These are phyloP conservation scores for Mucuna pruriens DNA, from an alignment of 306 rosid genomes.

Conservation along the genomic window DNA sequence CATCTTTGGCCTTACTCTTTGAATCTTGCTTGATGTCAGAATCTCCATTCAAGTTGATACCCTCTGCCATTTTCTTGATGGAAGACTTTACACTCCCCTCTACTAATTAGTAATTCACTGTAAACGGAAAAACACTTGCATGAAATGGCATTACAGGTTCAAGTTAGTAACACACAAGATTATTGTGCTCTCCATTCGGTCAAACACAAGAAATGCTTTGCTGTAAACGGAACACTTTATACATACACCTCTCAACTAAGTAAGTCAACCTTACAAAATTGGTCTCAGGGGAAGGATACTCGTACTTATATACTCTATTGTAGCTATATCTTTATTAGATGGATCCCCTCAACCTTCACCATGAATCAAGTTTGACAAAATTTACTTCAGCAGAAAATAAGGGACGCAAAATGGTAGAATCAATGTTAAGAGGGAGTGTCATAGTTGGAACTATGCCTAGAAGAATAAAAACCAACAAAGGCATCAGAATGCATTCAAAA, in stretches of 20 bases:
- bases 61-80: not conserved
- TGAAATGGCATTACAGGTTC: not conserved
- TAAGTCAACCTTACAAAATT: no score
- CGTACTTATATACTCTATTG: no score
- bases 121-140: not conserved
- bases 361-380: not conserved
- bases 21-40: slow-evolving; percentile 12
- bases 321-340: no score
- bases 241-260: no score
- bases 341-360: no score
- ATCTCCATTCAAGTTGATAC: not conserved
- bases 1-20: slow-evolving; percentile 30
- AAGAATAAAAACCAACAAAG: not conserved
- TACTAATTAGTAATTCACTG: not conserved
- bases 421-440: not conserved
- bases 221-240: no score
- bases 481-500: not conserved
- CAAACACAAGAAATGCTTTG: not conserved
- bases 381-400: not conserved
- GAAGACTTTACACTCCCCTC: slow-evolving; percentile 3
- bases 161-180: not conserved
- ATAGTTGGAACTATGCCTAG: not conserved
- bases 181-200: not conserved
- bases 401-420: not conserved
- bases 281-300: no score